Evolutionary conservation across 192 early-diverging fungal genomes (phyloP).

Genomic region (Funneliformis geosporum): DNA sequence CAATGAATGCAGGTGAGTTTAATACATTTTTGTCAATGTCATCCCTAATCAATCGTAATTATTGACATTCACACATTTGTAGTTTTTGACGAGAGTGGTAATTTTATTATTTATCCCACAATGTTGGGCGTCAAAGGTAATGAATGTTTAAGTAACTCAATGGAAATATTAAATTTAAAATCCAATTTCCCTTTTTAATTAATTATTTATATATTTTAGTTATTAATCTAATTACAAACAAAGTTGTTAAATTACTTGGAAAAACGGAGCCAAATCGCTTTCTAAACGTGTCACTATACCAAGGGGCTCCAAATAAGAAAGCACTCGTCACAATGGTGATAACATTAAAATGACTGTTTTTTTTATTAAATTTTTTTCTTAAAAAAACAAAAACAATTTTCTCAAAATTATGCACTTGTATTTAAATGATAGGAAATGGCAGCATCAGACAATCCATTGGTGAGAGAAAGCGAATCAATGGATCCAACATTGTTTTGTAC

Average conservation of each 20-base stretch:
- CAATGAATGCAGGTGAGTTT: conserved; percentile 66
- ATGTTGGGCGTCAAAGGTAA: conserved; percentile 88
- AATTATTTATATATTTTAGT: conserved; percentile 41
- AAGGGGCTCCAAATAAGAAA: conserved; percentile 87
- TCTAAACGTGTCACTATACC: conserved; percentile 84
- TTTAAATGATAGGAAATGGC: conserved; percentile 64
- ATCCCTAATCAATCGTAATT: conserved; percentile 12
- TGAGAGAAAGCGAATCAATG: conserved; percentile 60
- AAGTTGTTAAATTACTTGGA: conserved; percentile 82
- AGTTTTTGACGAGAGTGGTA: conserved; percentile 90
- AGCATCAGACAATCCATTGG: conserved; percentile 80
- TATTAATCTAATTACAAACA: conserved; percentile 84
- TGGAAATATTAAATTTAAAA: neutral
- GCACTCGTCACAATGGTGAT: conserved; percentile 67
- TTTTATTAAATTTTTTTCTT: neutral
- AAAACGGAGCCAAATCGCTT: conserved; percentile 90
- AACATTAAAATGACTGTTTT: neutral
- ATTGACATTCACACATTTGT: conserved; percentile 7
- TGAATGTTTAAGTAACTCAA: neutral
- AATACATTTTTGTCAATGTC: neutral
- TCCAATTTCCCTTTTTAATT: neutral
- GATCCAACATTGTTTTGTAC: conserved; percentile 93
- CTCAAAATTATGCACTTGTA: neutral
- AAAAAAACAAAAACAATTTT: neutral
- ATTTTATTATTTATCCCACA: conserved; percentile 91